Base-by-base conservation (phyloP, 805 yeast species). In the Blastobotrys chiropterorum region DNA sequence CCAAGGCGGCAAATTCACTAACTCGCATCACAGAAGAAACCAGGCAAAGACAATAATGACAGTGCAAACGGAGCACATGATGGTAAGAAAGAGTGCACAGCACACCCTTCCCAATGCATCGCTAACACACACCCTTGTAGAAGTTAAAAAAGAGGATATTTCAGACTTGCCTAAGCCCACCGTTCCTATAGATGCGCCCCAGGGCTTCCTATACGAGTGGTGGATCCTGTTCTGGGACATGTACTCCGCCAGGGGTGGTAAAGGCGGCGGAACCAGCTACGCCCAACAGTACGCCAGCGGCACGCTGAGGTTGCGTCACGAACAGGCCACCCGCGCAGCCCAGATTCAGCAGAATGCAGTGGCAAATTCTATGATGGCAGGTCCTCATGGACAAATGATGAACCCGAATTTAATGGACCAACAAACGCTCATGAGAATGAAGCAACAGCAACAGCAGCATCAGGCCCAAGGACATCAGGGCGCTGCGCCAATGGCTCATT, bases 191-290 rank as follows among this genome's bases (percentile, higher is more conserved):
- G 94, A 89, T 62, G 85, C 95, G 1, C 94, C 95, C 0, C 87
- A 84, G 60, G 94, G 96, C 4, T 90, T 88, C 62, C 70, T 90
- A 20, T 83, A 80, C 62, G 97, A 90, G 66, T 90, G 97, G 97
- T 90, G 97, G 97, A 89, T 82, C 72, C 82, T 90, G 15, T 90
- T 90, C 65, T 90, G 97, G 97, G 97, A 90, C 65, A 83, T 89
- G 26, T 87, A 85, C 68, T 86, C 86, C 62, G 95, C 95, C 2
- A 77, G 89, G 59, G 81, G 87, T 42, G 81, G 79, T 56, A 72
- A 82, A 53, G 84, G 81, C 14, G 83, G 81, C 11, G 78, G 86
- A 2, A 47, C 61, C 13, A 71, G 75, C 1, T 70, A 78, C 52
- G 92, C 94, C 2, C 77, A 79, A 45, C 86, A 85, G 62, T 87